Evolutionary conservation across 768 basidiomycete genomes (phyloP), one percentile per base, ranked within the genome.

Genomic region (Neoboletus subvelutipes): DNA sequence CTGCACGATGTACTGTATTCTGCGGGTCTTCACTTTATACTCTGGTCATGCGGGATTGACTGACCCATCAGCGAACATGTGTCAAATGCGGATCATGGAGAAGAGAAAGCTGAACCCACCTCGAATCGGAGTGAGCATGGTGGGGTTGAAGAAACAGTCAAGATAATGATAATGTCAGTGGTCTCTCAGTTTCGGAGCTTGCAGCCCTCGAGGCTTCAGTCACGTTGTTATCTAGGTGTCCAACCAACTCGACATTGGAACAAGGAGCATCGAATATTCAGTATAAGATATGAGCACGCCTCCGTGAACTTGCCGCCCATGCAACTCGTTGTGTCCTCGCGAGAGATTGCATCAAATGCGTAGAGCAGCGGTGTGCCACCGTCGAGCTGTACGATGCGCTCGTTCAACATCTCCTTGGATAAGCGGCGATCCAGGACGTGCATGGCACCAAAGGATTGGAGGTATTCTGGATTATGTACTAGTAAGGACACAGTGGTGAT

Each of bases 401-500:
- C 45, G 3, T 47, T 50, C 13, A 54, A 22, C 5, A 20, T 24
- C 10, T 41, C 17, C 7, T 55, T 34, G 5, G 66, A 22, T 2
- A 72, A 54, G 55, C 61, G 46, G 26, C 65, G 63, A 63, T 70
- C 71, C 33, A 77, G 52, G 28, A 76, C 64, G 49, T 71, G 64
- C 2, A 71, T 75, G 20, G 73, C 73, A 17, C 75, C 75, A 6
- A 75, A 60, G 3, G 67, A 66, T 40, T 65, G 60, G 36, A 75
- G 65, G 28, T 59, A 63, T 11, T 55, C 62, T 2, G 55, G 55
- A 41, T 77, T 71, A 41, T 70, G n/a, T n/a, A n/a, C n/a, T n/a
- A n/a, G 64, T 4, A 61, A 50, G 1, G 75, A 76, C 1, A 76
- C 69, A 0, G 75, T 76, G 10, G 73, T 66, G 49, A 76, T 68